Base-by-base conservation (phyloP, 306 rosid genomes). In the Trifolium subterraneum region DNA sequence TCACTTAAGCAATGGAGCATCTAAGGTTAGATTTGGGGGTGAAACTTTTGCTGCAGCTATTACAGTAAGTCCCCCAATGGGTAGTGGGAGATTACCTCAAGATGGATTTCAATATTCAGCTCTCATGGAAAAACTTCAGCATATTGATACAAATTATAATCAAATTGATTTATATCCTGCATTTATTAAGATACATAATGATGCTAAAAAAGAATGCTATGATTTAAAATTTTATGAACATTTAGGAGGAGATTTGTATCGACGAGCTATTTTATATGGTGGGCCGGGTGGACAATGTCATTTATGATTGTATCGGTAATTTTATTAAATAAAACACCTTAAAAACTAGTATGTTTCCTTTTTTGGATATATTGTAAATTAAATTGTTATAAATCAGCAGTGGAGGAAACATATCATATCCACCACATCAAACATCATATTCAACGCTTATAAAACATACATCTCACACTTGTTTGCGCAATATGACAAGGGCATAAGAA, bases 11-110 rank as follows among this genome's bases (percentile, higher is more conserved):
- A 1, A 2, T 1, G 29, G 29, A 25, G 29, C 29, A 25, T 22
- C 25, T 22, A 22, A 22, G 25, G 25, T 22, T 10, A 27, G 20
- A 42, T 60, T 41, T 29, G 77, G 77, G 5, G 77, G 69, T 1
- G 45, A 59, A 73, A 72, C 60, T n/a, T 25, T 4, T n/a, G n/a
- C n/a, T 44, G 59, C 77, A 16, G 44, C 69, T 1, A 8, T 42
- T 44, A 22, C 0, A 14, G 3, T 0, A 0, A 60, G 68, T 58
- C 76, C 76, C 11, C 76, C 68, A n/a, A 72, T 72, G 76, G 76
- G 76, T n/a, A 72, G 68, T 73, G 77, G 69, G 4, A 27, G 35
- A 25, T 29, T 73, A 16, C 69, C 77, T 11, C 0, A 44, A 5
- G 19, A 19, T 0, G 0, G 0, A 27, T 60, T 4, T 5, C 1